Percentiles rank a stretch among this genome's conserved stretches.
Evolutionary conservation across 129 eudicot species (phyloP).

Genomic region (Flaveria sonorensis): DNA sequence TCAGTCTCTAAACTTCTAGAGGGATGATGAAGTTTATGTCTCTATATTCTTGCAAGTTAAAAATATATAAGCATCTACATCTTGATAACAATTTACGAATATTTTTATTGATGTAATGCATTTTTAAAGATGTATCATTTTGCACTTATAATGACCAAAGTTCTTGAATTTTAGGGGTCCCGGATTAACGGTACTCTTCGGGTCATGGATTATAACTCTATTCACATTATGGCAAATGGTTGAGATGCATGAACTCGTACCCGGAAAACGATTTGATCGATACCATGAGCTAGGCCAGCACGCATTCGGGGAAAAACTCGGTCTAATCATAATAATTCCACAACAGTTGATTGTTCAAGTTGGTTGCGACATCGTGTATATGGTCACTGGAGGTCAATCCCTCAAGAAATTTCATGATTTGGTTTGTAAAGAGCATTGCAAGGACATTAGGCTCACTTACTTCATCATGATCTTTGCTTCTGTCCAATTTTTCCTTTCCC

Average conservation of each 20-base stretch:
- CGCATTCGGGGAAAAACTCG: slow-evolving; percentile 59
- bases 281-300: slow-evolving; percentile 65
- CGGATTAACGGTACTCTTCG: slow-evolving; percentile 39
- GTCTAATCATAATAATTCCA: slow-evolving; percentile 50
- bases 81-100: too few species aligned
- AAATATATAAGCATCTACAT: too few species aligned
- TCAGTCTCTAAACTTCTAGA: not conserved
- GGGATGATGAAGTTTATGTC: too few species aligned
- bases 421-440: slow-evolving; percentile 43
- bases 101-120: not conserved
- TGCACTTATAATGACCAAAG: not conserved
- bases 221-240: slow-evolving; percentile 70
- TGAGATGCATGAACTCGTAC: slow-evolving; percentile 63
- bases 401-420: slow-evolving; percentile 43
- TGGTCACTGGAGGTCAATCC: slow-evolving; percentile 69
- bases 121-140: not conserved
- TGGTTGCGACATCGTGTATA: slow-evolving; percentile 53
- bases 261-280: slow-evolving; percentile 57
- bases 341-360: slow-evolving; percentile 57
- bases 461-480: slow-evolving; percentile 72
- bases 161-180: slow-evolving; percentile 47
- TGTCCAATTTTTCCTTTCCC: slow-evolving; percentile 63
- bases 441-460: slow-evolving; percentile 46
- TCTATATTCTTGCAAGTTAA: too few species aligned
- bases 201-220: slow-evolving; percentile 50